Evolutionary conservation across 192 early-diverging fungal genomes (phyloP), one percentile per base, ranked within the genome.

Genomic region (Umbelopsis isabellina): DNA sequence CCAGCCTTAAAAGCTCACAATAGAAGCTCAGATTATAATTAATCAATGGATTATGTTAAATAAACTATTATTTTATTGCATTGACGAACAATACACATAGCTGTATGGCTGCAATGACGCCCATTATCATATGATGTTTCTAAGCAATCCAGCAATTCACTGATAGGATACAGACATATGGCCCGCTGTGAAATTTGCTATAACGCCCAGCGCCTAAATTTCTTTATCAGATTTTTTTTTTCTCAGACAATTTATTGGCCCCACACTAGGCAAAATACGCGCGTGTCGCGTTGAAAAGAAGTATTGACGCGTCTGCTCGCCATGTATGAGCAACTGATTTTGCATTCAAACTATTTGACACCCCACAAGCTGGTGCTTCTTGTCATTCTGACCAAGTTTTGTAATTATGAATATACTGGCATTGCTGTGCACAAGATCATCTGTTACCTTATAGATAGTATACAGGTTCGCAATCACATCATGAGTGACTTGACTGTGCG

Each of bases 361-460:
- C 55, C 55, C 18, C 55, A 61, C 30, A 61, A 61, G 30, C 15
- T 61, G 11, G 55, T 61, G 2, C 55, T 61, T 15, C 33, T 61
- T 25, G 55, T 61, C 12, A 61, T 61, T 61, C 55, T 61, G 27
- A 61, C 55, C 25, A 61, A 61, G 33, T 61, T 61, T 30, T 61
- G 55, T 30, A 61, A 61, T 18, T 61, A 61, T 61, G 55, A 61
- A 61, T 61, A 61, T 13, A 61, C 55, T 13, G 55, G 55, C 55
- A 61, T 61, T 35, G 55, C 55, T 18, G 55, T 61, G 16, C 55
- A 61, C 27, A 61, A 27, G 30, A 61, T 61, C 16, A 61, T 61
- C 15, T 25, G 55, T 25, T 61, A 61, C 30, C 25, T 61, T n/a
- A 61, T 61, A 30, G 25, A 22, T 4, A 61, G 55, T 35, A 61